These are phyloP conservation scores for Posidonia australis DNA, from an alignment of 106 monocot species.

Conservation along the genomic window DNA sequence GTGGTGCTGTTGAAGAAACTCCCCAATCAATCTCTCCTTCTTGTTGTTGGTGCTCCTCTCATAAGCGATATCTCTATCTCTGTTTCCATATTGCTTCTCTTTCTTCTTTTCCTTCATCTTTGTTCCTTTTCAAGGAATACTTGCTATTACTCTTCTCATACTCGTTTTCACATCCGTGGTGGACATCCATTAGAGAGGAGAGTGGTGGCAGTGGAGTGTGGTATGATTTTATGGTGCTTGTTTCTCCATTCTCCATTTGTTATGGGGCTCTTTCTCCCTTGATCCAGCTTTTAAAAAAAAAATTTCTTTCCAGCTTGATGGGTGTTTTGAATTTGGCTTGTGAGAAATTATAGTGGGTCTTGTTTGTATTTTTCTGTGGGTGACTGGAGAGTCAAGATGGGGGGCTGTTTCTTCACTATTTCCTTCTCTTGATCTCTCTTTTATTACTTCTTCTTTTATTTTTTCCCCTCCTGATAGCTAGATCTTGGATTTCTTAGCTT, in stretches of 20 bases:
- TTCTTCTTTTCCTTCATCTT: background rate
- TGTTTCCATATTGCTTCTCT: background rate
- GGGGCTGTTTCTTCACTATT: too few relatives aligned
- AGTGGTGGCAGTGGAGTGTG: background rate
- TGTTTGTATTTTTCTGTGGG: background rate
- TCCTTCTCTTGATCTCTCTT: too few relatives aligned
- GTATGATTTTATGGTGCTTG: conserved; percentile 6
- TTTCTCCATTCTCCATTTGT: background rate
- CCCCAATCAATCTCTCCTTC: background rate
- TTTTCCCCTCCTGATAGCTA: too few relatives aligned
- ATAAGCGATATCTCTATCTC: background rate
- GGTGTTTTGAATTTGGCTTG: background rate
- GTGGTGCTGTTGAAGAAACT: background rate
- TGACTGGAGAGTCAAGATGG: too few relatives aligned
- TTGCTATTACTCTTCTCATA: background rate
- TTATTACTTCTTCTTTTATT: too few relatives aligned
- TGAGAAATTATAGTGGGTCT: background rate
- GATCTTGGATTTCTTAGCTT: too few relatives aligned
- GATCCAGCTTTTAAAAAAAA: background rate
- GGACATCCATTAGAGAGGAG: background rate
- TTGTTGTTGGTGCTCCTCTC: background rate
- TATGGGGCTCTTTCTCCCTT: background rate
- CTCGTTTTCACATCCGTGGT: background rate
- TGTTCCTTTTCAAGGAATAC: background rate
- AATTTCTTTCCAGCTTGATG: background rate